phyloP scores from a whole-genome alignment of 2,329 filamentous ascomycete species.

The Lasiodiplodia sp. region DNA sequence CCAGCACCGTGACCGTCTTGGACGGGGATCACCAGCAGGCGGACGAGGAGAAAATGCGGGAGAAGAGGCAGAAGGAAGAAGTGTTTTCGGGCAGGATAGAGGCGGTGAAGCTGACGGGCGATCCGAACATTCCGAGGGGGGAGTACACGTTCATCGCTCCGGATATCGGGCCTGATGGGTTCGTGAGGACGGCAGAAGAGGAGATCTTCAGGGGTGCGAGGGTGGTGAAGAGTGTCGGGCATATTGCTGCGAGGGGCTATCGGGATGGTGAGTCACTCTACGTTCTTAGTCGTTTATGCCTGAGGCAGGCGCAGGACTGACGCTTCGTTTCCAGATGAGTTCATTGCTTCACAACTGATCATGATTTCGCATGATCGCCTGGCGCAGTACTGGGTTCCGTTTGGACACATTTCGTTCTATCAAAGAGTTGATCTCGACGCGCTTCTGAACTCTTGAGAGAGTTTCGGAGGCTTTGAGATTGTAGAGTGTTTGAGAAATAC shows the following conservation, averaged over 20 bases:
- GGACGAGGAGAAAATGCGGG: neutral
- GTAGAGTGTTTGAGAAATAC: neutral
- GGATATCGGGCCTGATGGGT: constrained; percentile 74
- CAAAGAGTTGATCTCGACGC: constrained; percentile 56
- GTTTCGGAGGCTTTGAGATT: neutral
- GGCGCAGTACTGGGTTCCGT: constrained; percentile 80
- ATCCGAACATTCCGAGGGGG: constrained; percentile 86
- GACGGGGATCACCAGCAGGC: constrained; percentile 37
- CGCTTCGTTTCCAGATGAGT: constrained; percentile 65
- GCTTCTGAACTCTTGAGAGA: constrained; percentile 34
- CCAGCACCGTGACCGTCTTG: constrained; percentile 5
- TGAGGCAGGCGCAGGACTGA: constrained; percentile 3
- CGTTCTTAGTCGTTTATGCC: neutral
- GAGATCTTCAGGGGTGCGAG: constrained; percentile 75
- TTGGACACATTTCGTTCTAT: constrained; percentile 59
- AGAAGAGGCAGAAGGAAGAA: neutral
- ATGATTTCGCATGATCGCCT: constrained; percentile 78
- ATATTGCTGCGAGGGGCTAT: constrained; percentile 79
- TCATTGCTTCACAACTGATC: constrained; percentile 77
- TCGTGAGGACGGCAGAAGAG: constrained; percentile 70
- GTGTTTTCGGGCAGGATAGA: constrained; percentile 74
- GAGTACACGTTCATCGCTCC: constrained; percentile 82
- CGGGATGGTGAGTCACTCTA: constrained; percentile 65
- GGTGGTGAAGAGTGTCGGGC: constrained; percentile 76
- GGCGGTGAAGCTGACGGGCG: constrained; percentile 90